phyloP scores from a whole-genome alignment of 2,329 filamentous ascomycete species.

The Calonectria pseudoreteaudii region DNA sequence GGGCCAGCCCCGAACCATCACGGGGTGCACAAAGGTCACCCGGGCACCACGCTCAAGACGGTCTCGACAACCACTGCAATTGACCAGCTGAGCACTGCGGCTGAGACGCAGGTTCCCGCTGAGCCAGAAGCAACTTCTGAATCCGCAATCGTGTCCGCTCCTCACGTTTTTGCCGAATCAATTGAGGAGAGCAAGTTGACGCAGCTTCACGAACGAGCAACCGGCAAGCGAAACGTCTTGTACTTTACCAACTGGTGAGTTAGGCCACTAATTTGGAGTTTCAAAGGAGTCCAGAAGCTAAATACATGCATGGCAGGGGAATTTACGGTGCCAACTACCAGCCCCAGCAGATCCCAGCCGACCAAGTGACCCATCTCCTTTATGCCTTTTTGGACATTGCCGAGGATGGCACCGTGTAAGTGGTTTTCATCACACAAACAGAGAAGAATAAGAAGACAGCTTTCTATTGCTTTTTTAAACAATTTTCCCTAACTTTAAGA shows the following conservation, averaged over 20 bases:
- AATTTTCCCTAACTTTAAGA: too few species aligned
- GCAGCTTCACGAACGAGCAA: conserved; percentile 29
- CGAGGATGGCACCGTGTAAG: conserved; percentile 60
- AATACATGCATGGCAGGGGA: conserved; percentile 51
- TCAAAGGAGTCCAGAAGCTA: too few species aligned
- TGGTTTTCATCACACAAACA: background rate
- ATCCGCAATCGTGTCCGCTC: background rate
- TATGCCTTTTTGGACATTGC: conserved; percentile 66
- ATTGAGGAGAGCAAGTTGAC: background rate
- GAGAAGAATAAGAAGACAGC: rapidly evolving
- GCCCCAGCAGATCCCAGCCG: conserved; percentile 75
- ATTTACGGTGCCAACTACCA: conserved; percentile 81
- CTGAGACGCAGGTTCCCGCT: background rate
- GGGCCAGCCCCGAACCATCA: conserved; percentile 29
- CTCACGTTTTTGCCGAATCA: background rate
- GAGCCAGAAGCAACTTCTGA: background rate
- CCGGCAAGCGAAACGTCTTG: conserved; percentile 53
- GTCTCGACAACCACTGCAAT: background rate
- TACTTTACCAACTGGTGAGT: conserved; percentile 68
- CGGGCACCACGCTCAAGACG: conserved; percentile 20
- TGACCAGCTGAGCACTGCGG: background rate
- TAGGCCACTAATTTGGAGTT: too few species aligned
- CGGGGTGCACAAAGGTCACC: background rate
- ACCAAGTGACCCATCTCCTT: conserved; percentile 79
- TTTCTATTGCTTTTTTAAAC: too few species aligned